phyloP scores from a whole-genome alignment of 2,329 filamentous ascomycete species.

The Aspergillus sp. region DNA sequence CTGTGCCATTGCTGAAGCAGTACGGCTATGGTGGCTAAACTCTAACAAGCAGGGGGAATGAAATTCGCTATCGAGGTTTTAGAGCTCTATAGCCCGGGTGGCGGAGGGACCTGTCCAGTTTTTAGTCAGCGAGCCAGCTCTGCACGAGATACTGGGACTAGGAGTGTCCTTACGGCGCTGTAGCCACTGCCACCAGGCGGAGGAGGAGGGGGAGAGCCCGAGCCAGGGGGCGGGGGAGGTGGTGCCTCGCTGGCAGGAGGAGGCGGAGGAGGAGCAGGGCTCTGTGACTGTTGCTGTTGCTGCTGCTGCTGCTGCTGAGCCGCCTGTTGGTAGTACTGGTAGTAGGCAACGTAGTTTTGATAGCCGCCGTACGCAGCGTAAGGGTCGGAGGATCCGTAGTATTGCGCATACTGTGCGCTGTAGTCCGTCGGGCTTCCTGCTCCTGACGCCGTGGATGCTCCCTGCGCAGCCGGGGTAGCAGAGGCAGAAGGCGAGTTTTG shows the following conservation, averaged over 20 bases:
- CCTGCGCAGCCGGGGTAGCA: slow-evolving; percentile 46
- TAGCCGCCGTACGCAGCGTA: slow-evolving; percentile 92
- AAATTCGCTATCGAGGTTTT: not conserved
- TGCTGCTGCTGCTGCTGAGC: slow-evolving; percentile 49
- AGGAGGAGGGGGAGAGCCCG: slow-evolving; percentile 60
- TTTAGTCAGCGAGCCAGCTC: not conserved
- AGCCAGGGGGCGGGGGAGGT: slow-evolving; percentile 63
- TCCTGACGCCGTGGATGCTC: slow-evolving; percentile 35
- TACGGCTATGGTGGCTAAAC: not conserved
- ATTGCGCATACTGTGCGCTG: slow-evolving; percentile 78
- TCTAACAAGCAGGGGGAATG: not conserved
- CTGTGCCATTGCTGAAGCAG: too few species aligned
- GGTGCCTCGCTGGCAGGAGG: slow-evolving; percentile 55
- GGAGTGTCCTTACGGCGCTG: slow-evolving; percentile 56
- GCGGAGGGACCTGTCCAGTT: slow-evolving; percentile 17
- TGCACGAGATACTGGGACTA: not conserved
- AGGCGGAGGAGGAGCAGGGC: slow-evolving; percentile 54
- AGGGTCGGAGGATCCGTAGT: slow-evolving; percentile 73
- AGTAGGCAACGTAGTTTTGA: slow-evolving; percentile 63
- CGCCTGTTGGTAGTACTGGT: slow-evolving; percentile 71
- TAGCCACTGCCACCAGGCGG: slow-evolving; percentile 57
- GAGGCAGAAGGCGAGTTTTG: slow-evolving; percentile 43
- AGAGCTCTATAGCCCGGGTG: slow-evolving; percentile 18
- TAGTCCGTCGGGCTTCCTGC: slow-evolving; percentile 60
- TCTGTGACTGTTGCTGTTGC: slow-evolving; percentile 29